Base-by-base conservation (phyloP, 805 yeast genomes). In the Ogataea philodendri region DNA sequence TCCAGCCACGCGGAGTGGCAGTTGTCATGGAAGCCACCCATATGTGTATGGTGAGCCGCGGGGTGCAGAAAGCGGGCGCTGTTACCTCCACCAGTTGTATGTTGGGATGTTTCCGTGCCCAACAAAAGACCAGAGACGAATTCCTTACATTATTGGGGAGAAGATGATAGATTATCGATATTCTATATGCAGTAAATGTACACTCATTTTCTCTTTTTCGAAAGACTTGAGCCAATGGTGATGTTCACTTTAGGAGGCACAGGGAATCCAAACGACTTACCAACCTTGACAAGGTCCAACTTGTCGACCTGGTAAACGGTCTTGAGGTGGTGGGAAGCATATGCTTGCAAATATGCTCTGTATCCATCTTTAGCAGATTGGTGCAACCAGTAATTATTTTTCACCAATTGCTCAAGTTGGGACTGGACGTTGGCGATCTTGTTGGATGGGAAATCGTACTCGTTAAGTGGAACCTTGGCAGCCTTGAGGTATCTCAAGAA, bases 1-100 rank as follows among this genome's bases (percentile, higher is more conserved):
- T 93, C 53, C 81, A 84, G 54, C 98, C 98, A 11, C 75, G 89
- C 54, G 98, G 98, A 44, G 98, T 93, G 7, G 98, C 97, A 1
- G 98, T 93, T 25, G 97, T 93, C 17, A 88, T 93, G 54, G 98
- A 93, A 63, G 97, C 97, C 13, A 77, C 90, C 2, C 98, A 93
- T 59, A 93, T 93, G 98, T 93, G 98, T 62, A 93, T 93, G 98
- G 97, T 90, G 17, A 86, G 95, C 60, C 76, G 98, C 57, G 98
- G 98, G 38, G 86, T 93, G 17, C 97, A 93, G 62, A 93, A 93
- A 63, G 78, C 96, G 0, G 97, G 97, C 1, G 84, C 95, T 13
- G 74, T 84, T 13, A 93, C 98, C 2, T 80, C 88, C 21, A 93
- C 98, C 13, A 85, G 96, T 54, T 90, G 97, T 57, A 90, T 93